A percentile compares a stretch with the other conserved stretches of the same genome.
phyloP scores from a whole-genome alignment of 2,329 filamentous ascomycete species.

The Cladosporium colombiae region DNA sequence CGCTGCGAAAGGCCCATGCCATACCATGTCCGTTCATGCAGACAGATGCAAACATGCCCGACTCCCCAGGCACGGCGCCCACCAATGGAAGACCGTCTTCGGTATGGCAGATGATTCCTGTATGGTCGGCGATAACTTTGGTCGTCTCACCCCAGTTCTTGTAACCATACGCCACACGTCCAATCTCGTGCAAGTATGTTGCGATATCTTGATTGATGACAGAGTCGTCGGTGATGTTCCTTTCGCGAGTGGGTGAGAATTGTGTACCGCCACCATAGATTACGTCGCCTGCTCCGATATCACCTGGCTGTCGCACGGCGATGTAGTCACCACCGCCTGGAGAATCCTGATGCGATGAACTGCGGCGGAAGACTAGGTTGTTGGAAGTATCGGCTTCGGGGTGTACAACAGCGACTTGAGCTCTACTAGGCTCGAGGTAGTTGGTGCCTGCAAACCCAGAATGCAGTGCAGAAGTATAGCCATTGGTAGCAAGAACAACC shows the following conservation, averaged over 20 bases:
- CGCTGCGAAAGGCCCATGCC: constrained; percentile 49
- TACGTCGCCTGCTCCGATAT: constrained; percentile 52
- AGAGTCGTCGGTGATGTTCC: constrained; percentile 57
- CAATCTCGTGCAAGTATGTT: constrained; percentile 48
- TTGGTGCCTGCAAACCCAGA: constrained; percentile 25
- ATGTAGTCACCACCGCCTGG: constrained; percentile 65
- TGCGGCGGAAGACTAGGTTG: constrained; percentile 14
- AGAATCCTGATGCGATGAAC: background rate
- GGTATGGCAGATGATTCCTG: constrained; percentile 55
- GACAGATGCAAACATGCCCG: constrained; percentile 55
- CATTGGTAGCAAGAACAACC: constrained; percentile 35
- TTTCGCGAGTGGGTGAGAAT: constrained; percentile 50
- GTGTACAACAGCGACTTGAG: constrained; percentile 42
- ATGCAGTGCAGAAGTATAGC: constrained; percentile 31
- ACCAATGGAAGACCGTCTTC: constrained; percentile 52
- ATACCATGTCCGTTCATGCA: constrained; percentile 64
- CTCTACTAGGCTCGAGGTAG: constrained; percentile 43
- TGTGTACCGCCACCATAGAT: constrained; percentile 63
- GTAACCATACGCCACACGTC: background rate
- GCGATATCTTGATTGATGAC: constrained; percentile 54
- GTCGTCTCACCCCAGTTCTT: constrained; percentile 40
- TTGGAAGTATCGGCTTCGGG: constrained; percentile 40
- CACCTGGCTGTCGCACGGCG: constrained; percentile 56
- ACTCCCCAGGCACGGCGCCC: constrained; percentile 41
- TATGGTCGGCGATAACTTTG: constrained; percentile 45